Evolutionary conservation across 805 yeast genomes (phyloP), one percentile per base, ranked within the genome.

Genomic region (Starmerella apicola): DNA sequence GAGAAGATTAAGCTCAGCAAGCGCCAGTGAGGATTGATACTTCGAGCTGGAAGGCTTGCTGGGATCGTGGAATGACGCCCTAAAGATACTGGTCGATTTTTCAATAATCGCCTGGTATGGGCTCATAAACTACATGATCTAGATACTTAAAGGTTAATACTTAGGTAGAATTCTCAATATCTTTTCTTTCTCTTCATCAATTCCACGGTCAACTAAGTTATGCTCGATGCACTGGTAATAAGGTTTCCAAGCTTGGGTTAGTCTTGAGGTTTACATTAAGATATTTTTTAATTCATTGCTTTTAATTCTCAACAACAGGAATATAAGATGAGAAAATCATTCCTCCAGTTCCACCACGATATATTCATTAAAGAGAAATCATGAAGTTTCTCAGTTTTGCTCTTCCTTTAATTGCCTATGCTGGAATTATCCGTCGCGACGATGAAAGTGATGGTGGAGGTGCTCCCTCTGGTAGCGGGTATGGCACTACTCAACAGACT

Each of bases 1-100:
- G 60, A 56, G 60, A 33, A 56, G 50, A 56, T 36, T 38, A 45
- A 54, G 60, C 57, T 42, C 21, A 25, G 44, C 5, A 41, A 26
- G 28, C 21, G 19, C 31, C 34, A 31, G 15, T 18, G 18, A 28
- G 53, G 48, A 46, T 51, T 50, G 53, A 50, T 50, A 50, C 53
- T 43, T 50, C 51, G n/a, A 8, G 31, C 15, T 26, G 36, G 25
- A 15, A 20, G 20, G 38, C 32, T 21, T 29, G 31, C 37, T 13
- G 30, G 51, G 53, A 42, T 32, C 55, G 53, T 49, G 54, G 49
- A 48, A 42, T 44, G 49, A 15, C 48, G 44, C 36, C 51, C 36
- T 48, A 41, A n/a, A 43, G 32, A 42, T 43, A 45, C 48, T 24
- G 37, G 32, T 20, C 23, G n/a, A 32, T 16, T 29, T 37, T 21